These are phyloP conservation scores for Apiospora malaysiana DNA, from an alignment of 2,329 filamentous ascomycete genomes.

Conservation along the genomic window DNA sequence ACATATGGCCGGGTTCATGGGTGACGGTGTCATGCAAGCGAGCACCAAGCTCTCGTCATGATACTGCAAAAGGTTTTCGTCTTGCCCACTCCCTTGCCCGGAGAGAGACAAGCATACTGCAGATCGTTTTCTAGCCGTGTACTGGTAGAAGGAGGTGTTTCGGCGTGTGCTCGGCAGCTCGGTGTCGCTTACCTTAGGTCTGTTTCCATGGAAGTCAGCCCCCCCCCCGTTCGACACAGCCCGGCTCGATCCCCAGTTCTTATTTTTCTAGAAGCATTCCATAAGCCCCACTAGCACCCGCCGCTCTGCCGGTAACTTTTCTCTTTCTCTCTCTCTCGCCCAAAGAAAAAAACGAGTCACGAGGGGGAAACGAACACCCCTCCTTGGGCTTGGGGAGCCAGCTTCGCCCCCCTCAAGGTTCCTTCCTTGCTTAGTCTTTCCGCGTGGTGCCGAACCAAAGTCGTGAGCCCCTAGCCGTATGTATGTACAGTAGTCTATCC, in stretches of 20 bases:
- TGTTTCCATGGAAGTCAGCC: background rate
- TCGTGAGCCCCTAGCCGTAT: background rate
- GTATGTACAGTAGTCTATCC: too few species aligned
- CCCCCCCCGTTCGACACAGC: constrained; percentile 1
- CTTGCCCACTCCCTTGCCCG: background rate
- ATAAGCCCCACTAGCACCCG: background rate
- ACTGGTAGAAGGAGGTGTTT: too few species aligned
- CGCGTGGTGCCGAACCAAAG: background rate
- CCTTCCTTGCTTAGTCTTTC: background rate
- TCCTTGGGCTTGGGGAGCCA: too few species aligned
- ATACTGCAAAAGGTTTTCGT: background rate
- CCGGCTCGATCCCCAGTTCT: background rate
- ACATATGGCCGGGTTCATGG: background rate
- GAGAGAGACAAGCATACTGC: background rate
- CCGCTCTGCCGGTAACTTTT: constrained; percentile 1
- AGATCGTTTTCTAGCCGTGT: background rate
- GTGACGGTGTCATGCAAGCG: background rate
- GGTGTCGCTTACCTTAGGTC: background rate
- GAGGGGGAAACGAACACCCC: constrained; percentile 10
- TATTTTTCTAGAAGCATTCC: constrained; percentile 11
- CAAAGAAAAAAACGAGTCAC: background rate
- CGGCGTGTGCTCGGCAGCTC: background rate
- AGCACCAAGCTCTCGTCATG: background rate
- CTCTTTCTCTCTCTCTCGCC: background rate
- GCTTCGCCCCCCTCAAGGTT: background rate